These are phyloP conservation scores for Penicillium paradoxum DNA, from an alignment of 495 filamentous ascomycete species.

Conservation along the genomic window DNA sequence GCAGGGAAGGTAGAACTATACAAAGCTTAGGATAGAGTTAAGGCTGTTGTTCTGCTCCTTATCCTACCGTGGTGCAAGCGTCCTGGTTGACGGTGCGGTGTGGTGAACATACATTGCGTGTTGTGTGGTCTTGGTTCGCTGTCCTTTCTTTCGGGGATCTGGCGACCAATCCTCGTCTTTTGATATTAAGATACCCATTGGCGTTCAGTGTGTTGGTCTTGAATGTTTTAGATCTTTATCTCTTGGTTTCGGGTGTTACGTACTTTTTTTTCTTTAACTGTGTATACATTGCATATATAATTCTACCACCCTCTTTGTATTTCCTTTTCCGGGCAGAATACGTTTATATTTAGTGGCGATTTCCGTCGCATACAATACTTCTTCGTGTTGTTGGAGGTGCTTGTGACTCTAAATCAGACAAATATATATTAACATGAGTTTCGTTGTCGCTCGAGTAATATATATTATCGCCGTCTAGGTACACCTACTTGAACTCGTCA, in stretches of 20 bases:
- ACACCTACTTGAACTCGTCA: no score
- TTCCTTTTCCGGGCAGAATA: background rate
- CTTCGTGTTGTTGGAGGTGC: no score
- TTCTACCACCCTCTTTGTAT: background rate
- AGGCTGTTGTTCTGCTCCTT: background rate
- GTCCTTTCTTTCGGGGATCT: background rate
- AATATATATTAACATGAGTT: no score
- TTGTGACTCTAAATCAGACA: no score
- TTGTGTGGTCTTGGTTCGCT: background rate
- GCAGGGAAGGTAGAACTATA: no score
- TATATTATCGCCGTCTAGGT: no score
- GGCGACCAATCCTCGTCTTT: constrained; percentile 4
- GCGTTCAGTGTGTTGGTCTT: constrained; percentile 16
- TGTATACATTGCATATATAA: background rate
- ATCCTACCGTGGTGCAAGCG: background rate
- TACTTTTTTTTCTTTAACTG: background rate
- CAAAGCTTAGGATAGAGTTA: background rate
- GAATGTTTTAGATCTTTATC: background rate
- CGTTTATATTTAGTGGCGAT: background rate
- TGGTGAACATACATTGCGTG: background rate
- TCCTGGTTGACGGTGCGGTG: constrained; percentile 2
- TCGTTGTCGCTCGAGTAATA: no score
- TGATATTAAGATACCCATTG: constrained; percentile 27
- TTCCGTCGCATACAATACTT: background rate
- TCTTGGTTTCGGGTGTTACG: background rate